These are phyloP conservation scores for Diplodia seriata DNA, from an alignment of 2,329 filamentous ascomycete species.

Conservation along the genomic window DNA sequence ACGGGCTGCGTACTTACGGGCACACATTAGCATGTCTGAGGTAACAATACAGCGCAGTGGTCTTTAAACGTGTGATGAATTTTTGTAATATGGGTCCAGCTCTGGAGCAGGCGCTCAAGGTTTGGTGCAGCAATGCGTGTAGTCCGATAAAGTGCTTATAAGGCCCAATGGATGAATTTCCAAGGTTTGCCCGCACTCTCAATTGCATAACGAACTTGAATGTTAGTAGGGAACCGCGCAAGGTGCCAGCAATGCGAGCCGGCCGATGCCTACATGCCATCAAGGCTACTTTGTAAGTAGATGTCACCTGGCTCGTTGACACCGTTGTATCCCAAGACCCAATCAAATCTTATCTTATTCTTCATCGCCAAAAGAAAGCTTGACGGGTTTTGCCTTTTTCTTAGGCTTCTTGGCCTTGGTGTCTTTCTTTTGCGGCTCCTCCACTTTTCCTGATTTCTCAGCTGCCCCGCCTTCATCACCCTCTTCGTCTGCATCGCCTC, in stretches of 20 bases:
- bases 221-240: not conserved
- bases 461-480: conserved; percentile 34
- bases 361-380: conserved; percentile 47
- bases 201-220: too few relatives aligned
- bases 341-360: conserved; percentile 12
- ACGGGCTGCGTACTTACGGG: not conserved
- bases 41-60: not conserved
- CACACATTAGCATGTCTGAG: not conserved
- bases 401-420: conserved; percentile 44
- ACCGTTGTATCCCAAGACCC: not conserved
- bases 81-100: not conserved
- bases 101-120: too few relatives aligned
- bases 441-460: conserved; percentile 32
- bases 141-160: not conserved
- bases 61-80: too few relatives aligned
- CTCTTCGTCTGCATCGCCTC: conserved; percentile 40
- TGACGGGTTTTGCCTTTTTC: conserved; percentile 47
- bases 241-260: not conserved
- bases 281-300: not conserved
- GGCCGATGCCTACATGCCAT: not conserved
- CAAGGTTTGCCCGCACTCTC: not conserved
- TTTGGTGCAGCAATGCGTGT: too few relatives aligned
- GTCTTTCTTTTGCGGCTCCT: conserved; percentile 35
- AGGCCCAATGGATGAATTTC: not conserved
- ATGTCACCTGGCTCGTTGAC: not conserved